Evolutionary conservation across 257 asterid species (phyloP).

Genomic region (Catharanthus roseus): DNA sequence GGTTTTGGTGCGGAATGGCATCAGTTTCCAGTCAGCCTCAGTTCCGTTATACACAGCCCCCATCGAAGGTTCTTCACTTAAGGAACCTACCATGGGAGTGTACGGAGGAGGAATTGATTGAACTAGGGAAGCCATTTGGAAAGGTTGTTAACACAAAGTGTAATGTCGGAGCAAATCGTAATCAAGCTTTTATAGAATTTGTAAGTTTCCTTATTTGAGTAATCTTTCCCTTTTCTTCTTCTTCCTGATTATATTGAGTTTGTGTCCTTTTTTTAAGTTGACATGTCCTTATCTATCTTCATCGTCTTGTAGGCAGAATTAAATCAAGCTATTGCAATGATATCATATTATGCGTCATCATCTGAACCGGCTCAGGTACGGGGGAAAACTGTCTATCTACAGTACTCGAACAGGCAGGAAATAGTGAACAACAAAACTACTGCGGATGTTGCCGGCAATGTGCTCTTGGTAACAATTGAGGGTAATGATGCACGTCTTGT

Average conservation of each 20-base stretch:
- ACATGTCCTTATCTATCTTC: conserved; percentile 8
- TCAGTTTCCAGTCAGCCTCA: conserved; percentile 96
- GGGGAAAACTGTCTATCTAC: conserved; percentile 98
- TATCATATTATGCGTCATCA: conserved; percentile 94
- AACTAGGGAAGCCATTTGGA: conserved; percentile 95
- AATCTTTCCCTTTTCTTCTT: neutral
- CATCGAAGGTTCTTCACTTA: conserved; percentile 95
- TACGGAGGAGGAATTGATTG: conserved; percentile 85
- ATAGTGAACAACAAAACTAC: conserved; percentile 99
- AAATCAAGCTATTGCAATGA: conserved; percentile 99
- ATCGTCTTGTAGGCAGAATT: conserved; percentile 54
- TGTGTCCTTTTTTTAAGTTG: conserved; percentile 1
- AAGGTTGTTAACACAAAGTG: conserved; percentile 95
- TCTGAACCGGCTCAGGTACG: conserved; percentile 99
- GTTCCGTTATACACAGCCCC: conserved; percentile 93
- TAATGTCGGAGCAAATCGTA: conserved; percentile 95
- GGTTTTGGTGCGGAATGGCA: conserved; percentile 52
- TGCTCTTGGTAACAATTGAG: conserved; percentile 89
- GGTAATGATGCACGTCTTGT: conserved; percentile 97
- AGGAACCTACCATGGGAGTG: conserved; percentile 99
- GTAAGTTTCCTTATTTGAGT: conserved; percentile 38
- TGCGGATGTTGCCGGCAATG: conserved; percentile 99
- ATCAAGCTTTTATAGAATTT: conserved; percentile 96
- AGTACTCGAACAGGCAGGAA: conserved; percentile 98
- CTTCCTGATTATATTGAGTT: conserved; percentile 7